Conservation (phyloP, 805 yeast species). For the Sugiyamaella mastotermitis region DNA sequence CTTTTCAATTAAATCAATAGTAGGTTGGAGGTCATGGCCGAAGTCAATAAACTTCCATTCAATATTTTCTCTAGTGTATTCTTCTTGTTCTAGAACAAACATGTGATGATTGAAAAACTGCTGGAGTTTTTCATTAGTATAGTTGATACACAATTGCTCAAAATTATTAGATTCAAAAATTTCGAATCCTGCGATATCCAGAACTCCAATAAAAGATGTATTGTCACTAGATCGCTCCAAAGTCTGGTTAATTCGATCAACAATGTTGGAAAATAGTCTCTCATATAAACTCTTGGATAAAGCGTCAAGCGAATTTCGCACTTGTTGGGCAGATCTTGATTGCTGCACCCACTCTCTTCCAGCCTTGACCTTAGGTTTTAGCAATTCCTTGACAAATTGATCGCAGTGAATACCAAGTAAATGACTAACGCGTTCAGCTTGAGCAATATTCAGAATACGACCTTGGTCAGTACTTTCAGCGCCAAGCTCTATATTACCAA, state of each 20-base stretch:
- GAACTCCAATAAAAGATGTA: constrained; percentile 63
- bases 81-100: constrained; percentile 95
- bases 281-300: constrained; percentile 84
- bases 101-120: constrained; percentile 96
- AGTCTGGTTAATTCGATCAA: constrained; percentile 65
- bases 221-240: constrained; percentile 41
- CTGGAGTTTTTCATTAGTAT: constrained; percentile 69
- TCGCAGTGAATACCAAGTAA: constrained; percentile 60
- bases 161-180: constrained; percentile 93
- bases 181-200: constrained; percentile 97
- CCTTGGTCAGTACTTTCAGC: constrained; percentile 73
- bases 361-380: constrained; percentile 82
- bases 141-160: constrained; percentile 92
- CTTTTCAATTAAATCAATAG: constrained; percentile 86
- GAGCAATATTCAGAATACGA: constrained; percentile 45
- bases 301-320: constrained; percentile 76
- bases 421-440: constrained; percentile 46
- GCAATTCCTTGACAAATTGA: constrained; percentile 50
- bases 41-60: constrained; percentile 92
- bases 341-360: constrained; percentile 83
- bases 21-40: constrained; percentile 90
- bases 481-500: constrained; percentile 77
- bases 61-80: constrained; percentile 87
- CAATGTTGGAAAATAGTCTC: constrained; percentile 70
- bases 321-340: constrained; percentile 72